Evolutionary conservation across 2,329 filamentous ascomycete genomes (phyloP), one percentile per base, ranked within the genome.

Genomic region (Hypoxylon sp.): DNA sequence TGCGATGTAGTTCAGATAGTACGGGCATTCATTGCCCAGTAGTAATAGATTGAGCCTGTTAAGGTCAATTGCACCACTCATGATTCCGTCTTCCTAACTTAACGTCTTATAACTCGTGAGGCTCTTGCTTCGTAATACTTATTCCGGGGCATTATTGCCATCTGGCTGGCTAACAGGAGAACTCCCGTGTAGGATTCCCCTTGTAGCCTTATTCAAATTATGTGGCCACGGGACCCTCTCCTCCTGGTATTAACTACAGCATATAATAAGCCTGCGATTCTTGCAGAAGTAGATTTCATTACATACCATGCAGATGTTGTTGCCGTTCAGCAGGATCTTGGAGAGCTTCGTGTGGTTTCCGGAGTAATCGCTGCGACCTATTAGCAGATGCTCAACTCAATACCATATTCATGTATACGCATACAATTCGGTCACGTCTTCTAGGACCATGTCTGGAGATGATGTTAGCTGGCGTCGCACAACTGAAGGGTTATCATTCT

Each of bases 251-350:
- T 79, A 94, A 84, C 91, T 94, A 69, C 23, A 45, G 14, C 4
- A 32, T 11, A 34, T 23, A 37, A n/a, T 60, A 39, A 52, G 54
- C 14, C 6, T 43, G 41, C 2, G 11, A 21, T 39, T 30, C 23
- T 16, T 50, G 9, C 19, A 29, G 25, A 19, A 12, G 11, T 34
- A 23, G 9, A 21, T n/a, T 5, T 55, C 25, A 12, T 41, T 57
- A 72, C 85, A 60, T 86, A 97, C 96, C 96, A 99, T 99, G 91
- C 95, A 98, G 70, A 99, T 93, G 76, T 98, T 98, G 83, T 99
- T 99, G 61, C 96, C 96, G 76, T 99, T 99, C 39, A 99, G 83
- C 43, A 99, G 82, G 67, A 99, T 97, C 85, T 98, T 98, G 54
- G 94, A 87, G 41, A 99, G 87, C 79, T 97, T 97, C 47, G 90